Evolutionary conservation across 805 yeast species (phyloP).

Genomic region (Wickerhamiella allomyrinae): DNA sequence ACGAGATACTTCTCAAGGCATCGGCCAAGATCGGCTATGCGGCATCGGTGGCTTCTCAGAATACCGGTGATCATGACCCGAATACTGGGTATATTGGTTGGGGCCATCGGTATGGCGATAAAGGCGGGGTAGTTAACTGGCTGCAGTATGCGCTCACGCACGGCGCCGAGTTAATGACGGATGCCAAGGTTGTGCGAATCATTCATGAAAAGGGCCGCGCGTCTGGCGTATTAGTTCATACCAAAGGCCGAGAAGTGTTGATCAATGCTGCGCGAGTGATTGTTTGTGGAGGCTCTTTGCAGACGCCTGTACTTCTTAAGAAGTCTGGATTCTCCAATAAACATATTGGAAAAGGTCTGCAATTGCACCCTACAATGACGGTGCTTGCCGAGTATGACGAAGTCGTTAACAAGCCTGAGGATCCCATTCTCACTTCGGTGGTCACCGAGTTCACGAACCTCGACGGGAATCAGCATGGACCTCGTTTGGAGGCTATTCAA

Average conservation of each 20-base stretch:
- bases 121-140: conserved; percentile 40
- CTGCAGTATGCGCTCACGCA: conserved; percentile 32
- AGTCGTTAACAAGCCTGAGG: conserved; percentile 28
- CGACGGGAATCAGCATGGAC: conserved; percentile 41
- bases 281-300: conserved; percentile 34
- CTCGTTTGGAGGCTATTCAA: conserved; percentile 35
- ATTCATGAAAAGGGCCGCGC: conserved; percentile 33
- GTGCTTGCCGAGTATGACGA: conserved; percentile 31
- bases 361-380: conserved; percentile 35
- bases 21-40: conserved; percentile 33
- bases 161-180: conserved; percentile 35
- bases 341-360: conserved; percentile 37
- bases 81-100: conserved; percentile 35
- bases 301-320: conserved; percentile 36
- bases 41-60: conserved; percentile 32
- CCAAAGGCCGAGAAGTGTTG: conserved; percentile 14
- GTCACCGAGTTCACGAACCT: conserved; percentile 33
- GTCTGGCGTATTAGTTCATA: conserved; percentile 30
- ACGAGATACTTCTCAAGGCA: conserved; percentile 32
- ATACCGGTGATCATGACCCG: conserved; percentile 30
- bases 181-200: conserved; percentile 29
- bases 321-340: conserved; percentile 37
- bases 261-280: conserved; percentile 34
- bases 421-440: conserved; percentile 38
- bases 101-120: conserved; percentile 38